A percentile compares a stretch with the other conserved stretches of the same genome.
Evolutionary conservation across 306 rosid genomes (phyloP).

Genomic region (Glycine latifolia): DNA sequence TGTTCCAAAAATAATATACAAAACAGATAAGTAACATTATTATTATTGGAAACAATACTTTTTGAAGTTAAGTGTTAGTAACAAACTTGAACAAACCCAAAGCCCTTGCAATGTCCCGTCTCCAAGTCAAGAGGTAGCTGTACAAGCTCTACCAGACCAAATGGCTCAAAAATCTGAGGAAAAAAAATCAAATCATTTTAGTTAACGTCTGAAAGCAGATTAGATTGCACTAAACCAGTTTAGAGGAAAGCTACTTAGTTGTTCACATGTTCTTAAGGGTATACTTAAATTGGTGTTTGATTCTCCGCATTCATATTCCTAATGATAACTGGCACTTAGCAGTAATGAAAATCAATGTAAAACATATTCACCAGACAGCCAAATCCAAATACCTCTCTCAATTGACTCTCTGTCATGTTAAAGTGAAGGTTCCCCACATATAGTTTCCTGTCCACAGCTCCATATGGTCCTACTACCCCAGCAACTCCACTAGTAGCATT

Average conservation of each 20-base stretch:
- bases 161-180: constrained; percentile 91
- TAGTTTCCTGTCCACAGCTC: constrained; percentile 94
- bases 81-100: constrained; percentile 97
- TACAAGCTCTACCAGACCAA: constrained; percentile 96
- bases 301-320: constrained; percentile 6
- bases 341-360: constrained; percentile 5
- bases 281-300: constrained; percentile 7
- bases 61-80: constrained; percentile 17
- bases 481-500: constrained; percentile 70
- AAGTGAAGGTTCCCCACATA: constrained; percentile 98
- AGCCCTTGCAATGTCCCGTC: constrained; percentile 99
- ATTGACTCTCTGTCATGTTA: constrained; percentile 95
- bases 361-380: constrained; percentile 12
- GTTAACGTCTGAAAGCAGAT: no score
- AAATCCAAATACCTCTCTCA: constrained; percentile 79
- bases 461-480: constrained; percentile 83
- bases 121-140: constrained; percentile 96
- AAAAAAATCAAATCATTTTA: constrained; percentile 29
- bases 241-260: no score
- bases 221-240: no score
- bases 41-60: constrained; percentile 10
- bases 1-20: constrained; percentile 46
- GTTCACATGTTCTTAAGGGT: neutral
- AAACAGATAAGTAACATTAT: constrained; percentile 28
- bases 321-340: neutral